Conservation (phyloP, 257 asterid genomes). For the Solanum gracilifrons region DNA sequence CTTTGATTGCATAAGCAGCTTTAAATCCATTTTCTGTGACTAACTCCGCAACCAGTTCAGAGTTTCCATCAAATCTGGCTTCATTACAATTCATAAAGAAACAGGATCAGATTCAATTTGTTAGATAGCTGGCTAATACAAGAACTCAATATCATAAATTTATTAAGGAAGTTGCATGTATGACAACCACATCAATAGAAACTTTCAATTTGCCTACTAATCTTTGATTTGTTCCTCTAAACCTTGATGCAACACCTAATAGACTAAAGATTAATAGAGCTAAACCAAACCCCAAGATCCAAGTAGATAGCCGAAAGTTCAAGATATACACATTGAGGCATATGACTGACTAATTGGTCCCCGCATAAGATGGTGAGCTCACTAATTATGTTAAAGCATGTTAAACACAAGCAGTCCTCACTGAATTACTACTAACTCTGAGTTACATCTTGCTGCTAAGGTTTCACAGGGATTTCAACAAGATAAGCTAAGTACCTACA, state of each 20-base stretch:
- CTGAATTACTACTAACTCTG: neutral
- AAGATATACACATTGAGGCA: neutral
- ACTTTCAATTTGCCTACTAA: neutral
- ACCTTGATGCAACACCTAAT: neutral
- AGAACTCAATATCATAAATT: neutral
- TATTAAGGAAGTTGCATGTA: neutral
- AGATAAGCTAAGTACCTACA: neutral
- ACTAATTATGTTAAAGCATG: neutral
- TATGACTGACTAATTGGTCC: neutral
- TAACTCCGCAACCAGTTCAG: slow-evolving; percentile 93
- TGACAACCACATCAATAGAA: neutral
- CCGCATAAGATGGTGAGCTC: neutral
- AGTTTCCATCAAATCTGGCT: slow-evolving; percentile 99
- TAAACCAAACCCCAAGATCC: neutral
- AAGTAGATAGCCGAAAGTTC: neutral
- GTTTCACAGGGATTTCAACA: neutral
- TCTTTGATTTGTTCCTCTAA: neutral
- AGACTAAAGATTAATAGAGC: neutral
- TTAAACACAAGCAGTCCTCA: neutral
- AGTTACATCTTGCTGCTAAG: neutral
- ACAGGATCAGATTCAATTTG: slow-evolving; percentile 1
- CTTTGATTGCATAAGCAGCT: slow-evolving; percentile 91
- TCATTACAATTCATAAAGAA: slow-evolving; percentile 39
- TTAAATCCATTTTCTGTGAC: slow-evolving; percentile 87
- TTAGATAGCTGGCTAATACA: neutral